phyloP scores from a whole-genome alignment of 345 rosid genomes.

The Isatis tinctoria region DNA sequence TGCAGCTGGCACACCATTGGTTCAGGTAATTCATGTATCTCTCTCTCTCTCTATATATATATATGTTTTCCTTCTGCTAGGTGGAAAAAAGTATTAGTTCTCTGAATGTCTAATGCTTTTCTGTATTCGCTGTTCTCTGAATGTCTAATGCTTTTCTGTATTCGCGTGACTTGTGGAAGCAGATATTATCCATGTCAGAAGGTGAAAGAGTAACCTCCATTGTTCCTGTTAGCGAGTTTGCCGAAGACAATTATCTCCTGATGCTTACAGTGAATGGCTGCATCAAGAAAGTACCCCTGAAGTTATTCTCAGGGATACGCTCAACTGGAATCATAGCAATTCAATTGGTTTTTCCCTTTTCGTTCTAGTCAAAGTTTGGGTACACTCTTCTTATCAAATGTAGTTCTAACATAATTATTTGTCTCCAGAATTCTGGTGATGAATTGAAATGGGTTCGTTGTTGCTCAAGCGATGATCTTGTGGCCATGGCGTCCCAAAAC shows the following conservation, averaged over 20 bases:
- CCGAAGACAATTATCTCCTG: slow-evolving; percentile 70
- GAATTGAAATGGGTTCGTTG: slow-evolving; percentile 91
- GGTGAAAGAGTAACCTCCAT: slow-evolving; percentile 98
- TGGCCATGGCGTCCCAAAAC: slow-evolving; percentile 94
- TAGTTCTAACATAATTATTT: neutral
- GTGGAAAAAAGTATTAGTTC: neutral
- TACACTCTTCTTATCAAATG: neutral
- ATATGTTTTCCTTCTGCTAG: neutral
- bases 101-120: slow-evolving; percentile 10
- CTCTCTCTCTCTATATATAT: neutral
- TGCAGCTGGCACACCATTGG: slow-evolving; percentile 91
- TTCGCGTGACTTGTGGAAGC: slow-evolving; percentile 28
- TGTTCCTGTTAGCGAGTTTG: slow-evolving; percentile 82
- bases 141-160: slow-evolving; percentile 2
- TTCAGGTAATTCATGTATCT: slow-evolving; percentile 56
- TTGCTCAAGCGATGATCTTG: slow-evolving; percentile 82
- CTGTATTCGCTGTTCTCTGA: neutral
- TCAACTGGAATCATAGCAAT: slow-evolving; percentile 97
- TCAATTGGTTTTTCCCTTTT: slow-evolving; percentile 66
- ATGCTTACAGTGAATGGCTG: slow-evolving; percentile 96
- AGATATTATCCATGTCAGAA: slow-evolving; percentile 81
- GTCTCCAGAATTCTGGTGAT: slow-evolving; percentile 81
- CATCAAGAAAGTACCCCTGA: slow-evolving; percentile 94
- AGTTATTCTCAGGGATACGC: slow-evolving; percentile 75
- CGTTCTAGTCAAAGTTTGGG: neutral